These are phyloP conservation scores for Hsuehochloa calcarea DNA, from an alignment of 176 grass and related monocot species.

Conservation along the genomic window DNA sequence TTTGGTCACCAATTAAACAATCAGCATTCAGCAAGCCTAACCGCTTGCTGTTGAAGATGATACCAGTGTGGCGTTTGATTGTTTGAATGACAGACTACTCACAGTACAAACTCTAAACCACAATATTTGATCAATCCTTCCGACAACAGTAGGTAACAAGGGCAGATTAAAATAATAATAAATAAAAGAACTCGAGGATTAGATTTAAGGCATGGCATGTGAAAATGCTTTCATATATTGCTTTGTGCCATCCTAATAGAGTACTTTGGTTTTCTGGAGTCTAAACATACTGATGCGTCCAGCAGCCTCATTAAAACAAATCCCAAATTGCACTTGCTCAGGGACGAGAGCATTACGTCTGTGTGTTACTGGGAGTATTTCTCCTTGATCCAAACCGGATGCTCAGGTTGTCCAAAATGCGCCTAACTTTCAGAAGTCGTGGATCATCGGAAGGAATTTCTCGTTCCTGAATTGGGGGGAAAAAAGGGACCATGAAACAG, in stretches of 20 bases:
- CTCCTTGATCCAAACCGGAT: conserved; percentile 54
- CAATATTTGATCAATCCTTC: background rate
- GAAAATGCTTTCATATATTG: background rate
- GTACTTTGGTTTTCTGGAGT: background rate
- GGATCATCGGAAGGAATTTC: conserved; percentile 91
- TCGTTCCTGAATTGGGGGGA: conserved; percentile 50
- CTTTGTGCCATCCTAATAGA: background rate
- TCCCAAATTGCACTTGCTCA: background rate
- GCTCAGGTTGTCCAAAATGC: conserved; percentile 55
- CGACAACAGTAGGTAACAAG: background rate
- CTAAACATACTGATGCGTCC: background rate
- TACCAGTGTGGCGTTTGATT: background rate
- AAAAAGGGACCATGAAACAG: background rate
- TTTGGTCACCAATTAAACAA: no score
- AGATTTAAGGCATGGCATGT: background rate
- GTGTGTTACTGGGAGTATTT: conserved; percentile 34
- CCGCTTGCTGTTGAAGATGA: no score
- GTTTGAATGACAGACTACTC: background rate
- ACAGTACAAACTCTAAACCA: background rate
- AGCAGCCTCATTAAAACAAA: conserved; percentile 5
- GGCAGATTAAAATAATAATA: background rate
- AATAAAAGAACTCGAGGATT: background rate
- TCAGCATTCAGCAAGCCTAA: no score
- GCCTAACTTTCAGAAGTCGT: conserved; percentile 59
- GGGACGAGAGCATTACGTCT: background rate